Evolutionary conservation across 345 rosid genomes (phyloP).

Genomic region (Jatropha curcas): DNA sequence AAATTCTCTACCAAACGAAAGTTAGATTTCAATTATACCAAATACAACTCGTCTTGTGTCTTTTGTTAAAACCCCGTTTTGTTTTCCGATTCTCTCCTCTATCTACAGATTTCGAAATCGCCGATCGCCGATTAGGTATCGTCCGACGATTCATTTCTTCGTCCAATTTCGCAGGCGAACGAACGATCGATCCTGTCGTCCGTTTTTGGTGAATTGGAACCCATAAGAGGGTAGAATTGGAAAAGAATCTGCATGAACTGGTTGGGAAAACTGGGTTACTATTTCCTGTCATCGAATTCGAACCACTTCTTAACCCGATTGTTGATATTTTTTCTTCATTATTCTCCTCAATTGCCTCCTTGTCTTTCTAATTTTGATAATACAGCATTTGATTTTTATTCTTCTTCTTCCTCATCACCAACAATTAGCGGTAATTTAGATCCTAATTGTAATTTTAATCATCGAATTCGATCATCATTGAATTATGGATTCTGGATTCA

Average conservation of each 20-base stretch:
- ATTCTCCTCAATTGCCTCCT: slow-evolving; percentile 68
- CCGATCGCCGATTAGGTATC: neutral
- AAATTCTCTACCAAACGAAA: neutral
- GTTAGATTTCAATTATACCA: too few species aligned
- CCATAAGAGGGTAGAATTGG: slow-evolving; percentile 15
- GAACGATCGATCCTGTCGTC: neutral
- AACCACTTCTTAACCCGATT: slow-evolving; percentile 80
- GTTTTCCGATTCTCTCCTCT: neutral
- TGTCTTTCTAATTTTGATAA: slow-evolving; percentile 50
- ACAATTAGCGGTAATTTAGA: neutral
- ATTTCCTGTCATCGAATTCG: slow-evolving; percentile 48
- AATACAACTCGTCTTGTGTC: neutral
- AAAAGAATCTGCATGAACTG: slow-evolving; percentile 83
- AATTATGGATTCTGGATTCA: slow-evolving; percentile 66
- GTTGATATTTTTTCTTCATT: slow-evolving; percentile 74
- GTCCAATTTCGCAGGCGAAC: too few species aligned
- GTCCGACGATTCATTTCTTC: neutral
- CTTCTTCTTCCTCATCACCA: neutral
- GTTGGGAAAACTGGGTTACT: slow-evolving; percentile 68
- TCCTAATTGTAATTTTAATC: slow-evolving; percentile 20
- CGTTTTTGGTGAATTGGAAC: neutral
- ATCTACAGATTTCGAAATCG: neutral
- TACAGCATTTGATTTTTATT: slow-evolving; percentile 49
- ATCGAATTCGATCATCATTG: slow-evolving; percentile 20
- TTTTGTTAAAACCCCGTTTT: neutral